Evolutionary conservation across 192 early-diverging fungal species (phyloP).

Genomic region (Entophlyctis helioformis): DNA sequence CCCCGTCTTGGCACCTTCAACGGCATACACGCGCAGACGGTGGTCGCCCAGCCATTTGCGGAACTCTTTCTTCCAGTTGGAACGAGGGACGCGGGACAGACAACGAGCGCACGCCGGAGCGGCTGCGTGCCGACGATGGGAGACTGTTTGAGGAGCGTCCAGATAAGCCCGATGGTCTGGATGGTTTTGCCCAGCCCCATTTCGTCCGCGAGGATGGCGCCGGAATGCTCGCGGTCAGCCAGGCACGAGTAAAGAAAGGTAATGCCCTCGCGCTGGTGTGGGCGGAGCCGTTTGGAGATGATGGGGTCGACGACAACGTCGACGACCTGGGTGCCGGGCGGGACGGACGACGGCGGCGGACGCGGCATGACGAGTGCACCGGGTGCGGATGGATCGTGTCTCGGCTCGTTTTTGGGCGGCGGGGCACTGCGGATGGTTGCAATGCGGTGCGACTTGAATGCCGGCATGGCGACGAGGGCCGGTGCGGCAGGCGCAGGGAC

Average conservation of each 20-base stretch:
- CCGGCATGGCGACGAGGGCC: no score
- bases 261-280: conserved; percentile 36
- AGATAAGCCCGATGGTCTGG: conserved; percentile 31
- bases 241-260: conserved; percentile 25
- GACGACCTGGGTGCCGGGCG: conserved; percentile 2
- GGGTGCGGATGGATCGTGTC: no score
- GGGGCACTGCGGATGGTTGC: no score
- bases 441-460: no score
- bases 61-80: conserved; percentile 44
- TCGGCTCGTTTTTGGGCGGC: no score
- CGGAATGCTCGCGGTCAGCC: not conserved
- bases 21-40: conserved; percentile 9
- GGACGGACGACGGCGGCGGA: no score
- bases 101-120: conserved; percentile 18
- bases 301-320: conserved; percentile 36
- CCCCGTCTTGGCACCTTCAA: conserved; percentile 3
- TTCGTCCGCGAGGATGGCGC: conserved; percentile 42
- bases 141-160: conserved; percentile 29
- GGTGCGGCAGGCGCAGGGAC: no score
- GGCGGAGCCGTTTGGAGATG: conserved; percentile 17
- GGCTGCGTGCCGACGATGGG: not conserved
- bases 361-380: no score
- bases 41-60: conserved; percentile 41
- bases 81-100: conserved; percentile 36
- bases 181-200: conserved; percentile 37